Base-by-base conservation (phyloP, 2,329 filamentous ascomycete species). In the Ophiosphaerella herpotricha region DNA sequence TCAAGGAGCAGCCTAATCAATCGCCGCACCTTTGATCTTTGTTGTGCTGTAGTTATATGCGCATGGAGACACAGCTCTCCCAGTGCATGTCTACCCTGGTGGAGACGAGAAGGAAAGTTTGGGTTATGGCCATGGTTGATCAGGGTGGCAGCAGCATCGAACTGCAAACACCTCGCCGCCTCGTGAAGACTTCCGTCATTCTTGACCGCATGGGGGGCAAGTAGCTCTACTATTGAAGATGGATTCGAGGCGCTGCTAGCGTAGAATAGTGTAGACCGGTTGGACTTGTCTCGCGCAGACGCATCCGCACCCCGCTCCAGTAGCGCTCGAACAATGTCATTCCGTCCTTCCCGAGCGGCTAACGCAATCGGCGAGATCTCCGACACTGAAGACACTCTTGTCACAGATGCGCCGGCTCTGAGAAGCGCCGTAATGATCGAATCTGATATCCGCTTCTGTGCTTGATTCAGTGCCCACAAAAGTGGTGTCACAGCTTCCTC, bases 121-220 rank as follows among this genome's bases (percentile, higher is more conserved):
- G 83, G 77, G 13, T 86, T 82, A 51, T 88, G 85, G 1, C 80
- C 82, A 53, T 81, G 74, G 39, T 85, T 75, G 5, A 87, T 70
- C 1, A 89, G 74, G 1, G 84, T 74, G 42, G 78, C 76, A 53
- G 86, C 81, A 1, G 80, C 80, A 11, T 79, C 71, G 0, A 85
- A 55, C 55, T 87, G 83, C 16, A 88, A 75, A 39, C 82, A 78
- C 11, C 82, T 76, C 0, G 85, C 81, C 3, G 85, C 83, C 52
- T 87, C 85, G 60, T 89, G 86, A 3, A 89, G 74, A 1, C 84
- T 87, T 0, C 85, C 85, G 51, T 89, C 86, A 49, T 88, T 84
- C 36, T 75, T 78, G 1, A 81, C 78, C 1, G 83, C 81, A 16
- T 82, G 81, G 0, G 82, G 80, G 5, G 86, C 74, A 1, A 88